These are phyloP conservation scores for Colletotrichum falcatum DNA, from an alignment of 2,329 filamentous ascomycete species.

Conservation along the genomic window DNA sequence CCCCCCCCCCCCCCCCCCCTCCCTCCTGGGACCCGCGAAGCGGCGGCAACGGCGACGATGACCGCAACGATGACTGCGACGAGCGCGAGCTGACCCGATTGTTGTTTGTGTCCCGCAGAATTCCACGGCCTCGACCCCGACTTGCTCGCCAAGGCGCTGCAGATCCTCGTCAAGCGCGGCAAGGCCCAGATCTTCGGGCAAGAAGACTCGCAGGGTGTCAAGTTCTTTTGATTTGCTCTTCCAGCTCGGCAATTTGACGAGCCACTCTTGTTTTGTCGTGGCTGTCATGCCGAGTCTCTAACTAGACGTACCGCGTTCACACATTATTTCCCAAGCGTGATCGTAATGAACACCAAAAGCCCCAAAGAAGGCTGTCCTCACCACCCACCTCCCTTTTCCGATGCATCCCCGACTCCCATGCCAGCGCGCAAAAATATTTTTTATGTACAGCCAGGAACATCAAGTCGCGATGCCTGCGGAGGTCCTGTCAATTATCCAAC, in stretches of 20 bases:
- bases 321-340: constrained; percentile 19
- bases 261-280: background rate
- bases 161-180: constrained; percentile 86
- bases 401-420: constrained; percentile 22
- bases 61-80: too few species aligned
- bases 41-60: background rate
- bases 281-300: constrained; percentile 7
- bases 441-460: constrained; percentile 9
- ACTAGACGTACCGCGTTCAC: constrained; percentile 23
- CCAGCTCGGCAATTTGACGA: background rate
- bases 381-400: background rate
- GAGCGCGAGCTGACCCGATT: constrained; percentile 41
- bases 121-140: constrained; percentile 91
- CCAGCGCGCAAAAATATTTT: constrained; percentile 1
- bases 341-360: constrained; percentile 7
- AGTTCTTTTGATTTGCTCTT: constrained; percentile 81
- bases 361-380: background rate
- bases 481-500: background rate
- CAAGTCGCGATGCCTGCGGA: background rate
- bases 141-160: constrained; percentile 81
- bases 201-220: constrained; percentile 90
- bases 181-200: constrained; percentile 94
- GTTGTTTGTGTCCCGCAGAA: constrained; percentile 62
- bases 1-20: background rate
- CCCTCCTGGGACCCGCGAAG: background rate